A percentile compares a stretch with the other conserved stretches of the same genome.
Evolutionary conservation across 2,329 filamentous ascomycete species (phyloP).

Genomic region (Zymoseptoria pseudotritici): DNA sequence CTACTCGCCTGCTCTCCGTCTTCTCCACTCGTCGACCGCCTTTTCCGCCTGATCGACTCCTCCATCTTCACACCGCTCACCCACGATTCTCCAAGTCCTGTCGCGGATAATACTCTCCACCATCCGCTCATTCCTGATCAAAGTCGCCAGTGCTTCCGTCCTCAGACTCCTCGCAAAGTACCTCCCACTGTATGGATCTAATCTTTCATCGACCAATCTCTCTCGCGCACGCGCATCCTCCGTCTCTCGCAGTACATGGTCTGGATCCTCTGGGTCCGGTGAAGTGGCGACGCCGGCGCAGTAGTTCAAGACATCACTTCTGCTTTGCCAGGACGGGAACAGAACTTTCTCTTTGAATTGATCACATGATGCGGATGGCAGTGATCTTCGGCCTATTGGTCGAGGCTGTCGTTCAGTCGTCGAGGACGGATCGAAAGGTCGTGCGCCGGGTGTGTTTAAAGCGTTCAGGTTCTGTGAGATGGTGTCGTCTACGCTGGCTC

Average conservation of each 20-base stretch:
- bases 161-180: constrained; percentile 74
- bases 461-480: constrained; percentile 92
- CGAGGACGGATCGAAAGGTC: constrained; percentile 71
- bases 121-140: constrained; percentile 66
- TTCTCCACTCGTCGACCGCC: constrained; percentile 57
- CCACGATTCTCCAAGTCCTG: constrained; percentile 73
- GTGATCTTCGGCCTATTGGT: constrained; percentile 41
- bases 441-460: constrained; percentile 64
- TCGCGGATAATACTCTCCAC: constrained; percentile 73
- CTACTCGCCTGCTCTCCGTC: constrained; percentile 1
- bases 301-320: constrained; percentile 79
- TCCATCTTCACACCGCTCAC: constrained; percentile 61
- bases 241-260: constrained; percentile 59
- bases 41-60: constrained; percentile 54
- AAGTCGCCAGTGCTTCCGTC: constrained; percentile 67
- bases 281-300: constrained; percentile 82
- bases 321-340: constrained; percentile 80
- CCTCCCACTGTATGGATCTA: constrained; percentile 84
- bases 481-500: constrained; percentile 80
- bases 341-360: constrained; percentile 69
- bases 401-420: constrained; percentile 57
- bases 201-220: constrained; percentile 71
- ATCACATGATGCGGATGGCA: constrained; percentile 58
- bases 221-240: constrained; percentile 65
- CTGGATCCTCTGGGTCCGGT: constrained; percentile 80